Evolutionary conservation across 768 basidiomycete species (phyloP).

Genomic region (Chalciporus sphaerocephalus): DNA sequence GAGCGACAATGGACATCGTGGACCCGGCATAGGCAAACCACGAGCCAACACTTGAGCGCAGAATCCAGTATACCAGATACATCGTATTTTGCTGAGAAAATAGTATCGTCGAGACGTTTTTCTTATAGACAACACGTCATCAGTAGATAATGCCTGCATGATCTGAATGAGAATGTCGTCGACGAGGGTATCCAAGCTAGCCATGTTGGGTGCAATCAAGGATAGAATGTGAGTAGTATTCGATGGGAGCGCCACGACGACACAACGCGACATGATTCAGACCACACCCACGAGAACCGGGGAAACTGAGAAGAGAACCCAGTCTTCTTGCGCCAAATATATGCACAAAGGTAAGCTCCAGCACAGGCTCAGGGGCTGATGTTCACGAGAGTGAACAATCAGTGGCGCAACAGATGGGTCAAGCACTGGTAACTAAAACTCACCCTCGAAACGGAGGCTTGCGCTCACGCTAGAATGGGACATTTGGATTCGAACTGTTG

Average conservation of each 20-base stretch:
- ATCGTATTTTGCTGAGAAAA: slow-evolving; percentile 21
- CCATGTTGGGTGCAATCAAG: not conserved
- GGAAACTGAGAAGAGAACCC: not conserved
- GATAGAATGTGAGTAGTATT: not conserved
- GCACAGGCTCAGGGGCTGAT: not conserved
- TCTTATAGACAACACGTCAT: slow-evolving; percentile 21
- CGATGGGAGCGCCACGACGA: slow-evolving; percentile 5
- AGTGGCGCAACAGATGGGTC: not conserved
- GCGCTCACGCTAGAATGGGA: not conserved
- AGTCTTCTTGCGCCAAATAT: slow-evolving; percentile 1
- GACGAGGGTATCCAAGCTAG: slow-evolving; percentile 22
- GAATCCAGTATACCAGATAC: slow-evolving; percentile 22
- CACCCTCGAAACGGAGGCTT: not conserved
- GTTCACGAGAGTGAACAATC: not conserved
- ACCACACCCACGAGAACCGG: slow-evolving; percentile 1
- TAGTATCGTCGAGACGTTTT: slow-evolving; percentile 29
- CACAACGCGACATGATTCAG: not conserved
- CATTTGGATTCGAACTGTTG: not conserved
- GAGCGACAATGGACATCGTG: slow-evolving; percentile 1
- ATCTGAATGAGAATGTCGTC: slow-evolving; percentile 27
- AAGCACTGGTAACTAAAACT: not conserved
- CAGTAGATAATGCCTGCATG: slow-evolving; percentile 11
- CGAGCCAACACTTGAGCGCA: slow-evolving; percentile 21
- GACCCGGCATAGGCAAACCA: slow-evolving; percentile 21
- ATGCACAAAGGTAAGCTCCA: not conserved